A percentile compares a stretch with the other conserved stretches of the same genome.
Evolutionary conservation across 176 grass and related monocot species (phyloP).

Genomic region (Carex littledalei): DNA sequence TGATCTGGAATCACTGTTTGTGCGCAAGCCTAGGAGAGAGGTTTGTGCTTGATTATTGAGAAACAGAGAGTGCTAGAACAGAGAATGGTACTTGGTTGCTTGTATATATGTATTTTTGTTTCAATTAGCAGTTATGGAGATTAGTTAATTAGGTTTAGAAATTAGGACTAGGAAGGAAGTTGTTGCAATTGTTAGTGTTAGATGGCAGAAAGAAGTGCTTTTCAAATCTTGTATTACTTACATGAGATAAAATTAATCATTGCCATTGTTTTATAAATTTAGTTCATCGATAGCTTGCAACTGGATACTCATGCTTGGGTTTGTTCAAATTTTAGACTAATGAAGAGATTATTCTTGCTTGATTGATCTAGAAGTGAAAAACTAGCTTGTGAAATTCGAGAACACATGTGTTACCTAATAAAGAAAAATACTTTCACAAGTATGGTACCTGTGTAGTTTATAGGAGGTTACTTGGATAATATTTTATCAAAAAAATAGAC

Average conservation of each 20-base stretch:
- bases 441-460: background rate
- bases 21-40: conserved; percentile 46
- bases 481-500: background rate
- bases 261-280: background rate
- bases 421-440: background rate
- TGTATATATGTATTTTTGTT: conserved; percentile 26
- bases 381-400: background rate
- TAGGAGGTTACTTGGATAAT: background rate
- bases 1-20: conserved; percentile 69
- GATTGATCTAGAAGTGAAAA: background rate
- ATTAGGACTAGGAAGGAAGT: background rate
- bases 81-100: background rate
- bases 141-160: conserved; percentile 7
- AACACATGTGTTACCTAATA: background rate
- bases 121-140: background rate
- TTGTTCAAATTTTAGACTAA: background rate
- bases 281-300: background rate
- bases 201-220: background rate
- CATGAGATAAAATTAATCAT: conserved; percentile 17
- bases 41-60: conserved; percentile 42
- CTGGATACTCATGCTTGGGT: background rate
- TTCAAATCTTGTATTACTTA: conserved; percentile 1
- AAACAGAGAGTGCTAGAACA: background rate
- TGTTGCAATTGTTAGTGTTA: conserved; percentile 6
- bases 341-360: background rate